phyloP scores from a whole-genome alignment of 768 basidiomycete genomes.

The Sporobolomyces phaffii region DNA sequence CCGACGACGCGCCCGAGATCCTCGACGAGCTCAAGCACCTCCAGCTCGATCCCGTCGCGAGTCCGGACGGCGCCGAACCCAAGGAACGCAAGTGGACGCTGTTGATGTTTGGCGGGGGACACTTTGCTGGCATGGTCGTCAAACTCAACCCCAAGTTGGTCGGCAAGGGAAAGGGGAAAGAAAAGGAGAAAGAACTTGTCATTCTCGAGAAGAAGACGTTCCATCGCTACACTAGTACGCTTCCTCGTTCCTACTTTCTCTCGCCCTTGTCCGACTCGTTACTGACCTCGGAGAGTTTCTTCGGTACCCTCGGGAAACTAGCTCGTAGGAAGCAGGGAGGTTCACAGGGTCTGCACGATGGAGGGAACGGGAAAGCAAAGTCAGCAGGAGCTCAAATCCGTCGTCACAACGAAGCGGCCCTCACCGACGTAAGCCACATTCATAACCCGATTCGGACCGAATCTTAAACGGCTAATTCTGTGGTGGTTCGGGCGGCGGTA shows the following conservation, averaged over 20 bases:
- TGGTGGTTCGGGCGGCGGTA: too few species aligned
- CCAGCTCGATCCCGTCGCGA: constrained; percentile 54
- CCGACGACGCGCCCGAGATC: constrained; percentile 48
- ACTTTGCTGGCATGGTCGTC: constrained; percentile 88
- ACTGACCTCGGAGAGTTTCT: too few species aligned
- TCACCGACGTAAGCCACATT: constrained; percentile 63
- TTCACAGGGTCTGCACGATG: constrained; percentile 83
- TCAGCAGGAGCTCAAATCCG: constrained; percentile 90
- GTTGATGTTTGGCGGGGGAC: constrained; percentile 96
- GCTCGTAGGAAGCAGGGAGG: constrained; percentile 97
- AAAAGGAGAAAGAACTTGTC: constrained; percentile 69
- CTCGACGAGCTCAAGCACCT: constrained; percentile 61
- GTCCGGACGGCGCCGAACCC: background rate
- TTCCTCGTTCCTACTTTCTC: constrained; percentile 47
- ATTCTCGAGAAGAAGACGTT: constrained; percentile 89
- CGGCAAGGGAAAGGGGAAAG: constrained; percentile 52
- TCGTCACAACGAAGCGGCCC: constrained; percentile 87
- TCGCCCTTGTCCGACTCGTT: background rate
- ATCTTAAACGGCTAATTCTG: too few species aligned
- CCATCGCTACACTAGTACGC: constrained; percentile 96
- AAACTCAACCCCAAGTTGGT: constrained; percentile 44
- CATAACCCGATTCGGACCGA: too few species aligned
- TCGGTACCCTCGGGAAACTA: constrained; percentile 45
- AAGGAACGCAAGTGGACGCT: constrained; percentile 67
- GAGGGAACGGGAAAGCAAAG: constrained; percentile 82